Conservation (phyloP, 257 asterid genomes). For the Fraxinus anomala region DNA sequence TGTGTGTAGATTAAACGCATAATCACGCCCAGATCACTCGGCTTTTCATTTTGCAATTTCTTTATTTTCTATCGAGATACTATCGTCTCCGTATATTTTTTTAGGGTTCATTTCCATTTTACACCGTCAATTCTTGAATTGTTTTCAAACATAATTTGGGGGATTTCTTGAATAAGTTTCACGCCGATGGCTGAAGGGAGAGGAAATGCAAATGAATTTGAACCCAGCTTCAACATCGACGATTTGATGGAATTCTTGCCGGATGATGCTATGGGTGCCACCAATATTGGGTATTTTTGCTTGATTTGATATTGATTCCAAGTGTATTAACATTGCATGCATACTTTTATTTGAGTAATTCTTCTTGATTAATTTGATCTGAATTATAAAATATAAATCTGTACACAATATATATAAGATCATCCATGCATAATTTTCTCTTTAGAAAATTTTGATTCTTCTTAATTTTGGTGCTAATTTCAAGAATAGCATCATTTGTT, state of each 20-base stretch:
- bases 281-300: slow-evolving; percentile 30
- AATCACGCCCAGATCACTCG: background rate
- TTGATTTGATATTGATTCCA: background rate
- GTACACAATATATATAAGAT: background rate
- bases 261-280: slow-evolving; percentile 22
- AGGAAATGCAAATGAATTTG: slow-evolving; percentile 23
- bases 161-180: background rate
- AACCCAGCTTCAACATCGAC: slow-evolving; percentile 12
- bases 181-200: slow-evolving; percentile 29
- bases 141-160: background rate
- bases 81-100: background rate
- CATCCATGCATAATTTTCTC: background rate
- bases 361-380: background rate
- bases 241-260: slow-evolving; percentile 34
- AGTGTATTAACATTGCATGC: background rate
- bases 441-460: background rate
- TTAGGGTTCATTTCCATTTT: background rate
- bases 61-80: background rate
- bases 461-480: background rate
- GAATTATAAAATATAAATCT: background rate
- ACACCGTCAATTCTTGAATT: background rate
- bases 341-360: background rate
- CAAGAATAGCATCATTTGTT: background rate
- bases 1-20: background rate
- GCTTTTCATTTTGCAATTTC: background rate